These are phyloP conservation scores for Breviolum minutum DNA, from an alignment of 73 alveolate species.

Conservation along the genomic window DNA sequence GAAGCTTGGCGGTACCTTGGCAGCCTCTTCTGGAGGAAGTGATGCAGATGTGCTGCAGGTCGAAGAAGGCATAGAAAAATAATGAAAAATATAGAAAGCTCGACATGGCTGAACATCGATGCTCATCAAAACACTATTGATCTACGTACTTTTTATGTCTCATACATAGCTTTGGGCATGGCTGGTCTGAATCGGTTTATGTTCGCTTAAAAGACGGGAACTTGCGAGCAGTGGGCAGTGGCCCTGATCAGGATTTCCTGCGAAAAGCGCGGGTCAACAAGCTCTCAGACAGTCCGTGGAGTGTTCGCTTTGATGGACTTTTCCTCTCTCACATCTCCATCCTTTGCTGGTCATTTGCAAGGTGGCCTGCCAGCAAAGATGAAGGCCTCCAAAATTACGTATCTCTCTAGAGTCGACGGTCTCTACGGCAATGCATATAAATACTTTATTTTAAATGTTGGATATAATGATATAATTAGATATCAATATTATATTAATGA, in stretches of 20 bases:
- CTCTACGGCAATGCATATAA: no score
- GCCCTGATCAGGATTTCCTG: slow-evolving; percentile 15
- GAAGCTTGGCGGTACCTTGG: slow-evolving; percentile 67
- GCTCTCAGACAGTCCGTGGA: slow-evolving; percentile 35
- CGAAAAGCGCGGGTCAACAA: slow-evolving; percentile 33
- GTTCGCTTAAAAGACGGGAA: background rate
- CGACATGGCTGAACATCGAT: no score
- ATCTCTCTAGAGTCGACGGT: background rate
- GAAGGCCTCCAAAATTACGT: background rate
- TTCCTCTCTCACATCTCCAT: slow-evolving; percentile 83
- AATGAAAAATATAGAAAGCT: background rate
- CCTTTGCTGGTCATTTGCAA: slow-evolving; percentile 89
- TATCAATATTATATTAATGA: no score
- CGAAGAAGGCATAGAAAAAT: background rate
- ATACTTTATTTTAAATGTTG: no score
- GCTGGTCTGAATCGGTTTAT: background rate
- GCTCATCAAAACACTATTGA: no score
- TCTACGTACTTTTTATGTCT: no score
- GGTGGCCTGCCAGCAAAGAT: background rate
- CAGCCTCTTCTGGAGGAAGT: background rate
- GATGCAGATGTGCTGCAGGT: background rate
- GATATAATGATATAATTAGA: no score
- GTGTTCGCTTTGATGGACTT: slow-evolving; percentile 56
- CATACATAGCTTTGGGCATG: background rate
- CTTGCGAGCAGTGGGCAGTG: background rate